These are phyloP conservation scores for Metschnikowia koreensis DNA, from an alignment of 805 yeast species.

Conservation along the genomic window DNA sequence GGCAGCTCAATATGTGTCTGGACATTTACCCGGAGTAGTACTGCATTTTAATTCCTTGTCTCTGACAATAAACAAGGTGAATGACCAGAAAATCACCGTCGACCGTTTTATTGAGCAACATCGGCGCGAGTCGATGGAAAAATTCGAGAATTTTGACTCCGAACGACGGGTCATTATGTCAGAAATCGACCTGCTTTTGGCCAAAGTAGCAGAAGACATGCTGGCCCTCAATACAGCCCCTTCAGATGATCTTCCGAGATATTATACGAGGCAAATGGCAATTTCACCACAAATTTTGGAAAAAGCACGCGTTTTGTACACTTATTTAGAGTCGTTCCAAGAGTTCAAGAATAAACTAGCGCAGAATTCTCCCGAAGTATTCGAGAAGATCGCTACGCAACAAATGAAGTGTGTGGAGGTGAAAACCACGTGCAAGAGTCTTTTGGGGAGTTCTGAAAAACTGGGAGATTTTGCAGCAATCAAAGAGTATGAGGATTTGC, in stretches of 20 bases:
- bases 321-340: conserved; percentile 30
- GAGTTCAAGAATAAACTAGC: conserved; percentile 30
- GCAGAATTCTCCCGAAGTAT: conserved; percentile 24
- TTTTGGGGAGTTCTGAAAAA: conserved; percentile 21
- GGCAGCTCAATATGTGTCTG: conserved; percentile 29
- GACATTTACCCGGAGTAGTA: conserved; percentile 31
- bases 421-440: conserved; percentile 26
- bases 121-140: conserved; percentile 35
- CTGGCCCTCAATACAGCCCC: conserved; percentile 15
- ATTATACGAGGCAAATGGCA: conserved; percentile 22
- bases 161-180: background rate
- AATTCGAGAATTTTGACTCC: conserved; percentile 23
- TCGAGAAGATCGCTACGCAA: conserved; percentile 32
- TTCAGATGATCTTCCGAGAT: conserved; percentile 18
- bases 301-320: conserved; percentile 24
- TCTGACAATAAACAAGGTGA: conserved; percentile 34
- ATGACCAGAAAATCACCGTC: conserved; percentile 34
- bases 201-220: conserved; percentile 20
- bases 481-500: conserved; percentile 35
- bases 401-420: conserved; percentile 39
- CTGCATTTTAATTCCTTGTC: conserved; percentile 32
- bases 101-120: conserved; percentile 42
- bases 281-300: conserved; percentile 28
- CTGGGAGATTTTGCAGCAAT: conserved; percentile 15
- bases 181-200: conserved; percentile 6